These are phyloP conservation scores for Hygrophila difformis DNA, from an alignment of 257 asterid genomes.

Conservation along the genomic window DNA sequence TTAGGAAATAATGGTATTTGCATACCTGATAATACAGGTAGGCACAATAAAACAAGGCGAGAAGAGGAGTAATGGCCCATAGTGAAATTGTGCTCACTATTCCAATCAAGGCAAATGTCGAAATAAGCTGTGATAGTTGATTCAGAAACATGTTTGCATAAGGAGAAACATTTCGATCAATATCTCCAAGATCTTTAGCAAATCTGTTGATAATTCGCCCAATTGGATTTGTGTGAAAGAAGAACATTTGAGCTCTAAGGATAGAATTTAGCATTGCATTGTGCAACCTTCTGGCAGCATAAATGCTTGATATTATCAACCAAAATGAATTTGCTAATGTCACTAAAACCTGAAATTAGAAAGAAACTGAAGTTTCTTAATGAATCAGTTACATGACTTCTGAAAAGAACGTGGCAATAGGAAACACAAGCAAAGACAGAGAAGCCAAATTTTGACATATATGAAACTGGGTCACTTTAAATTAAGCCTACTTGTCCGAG, in stretches of 20 bases:
- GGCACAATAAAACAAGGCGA: conserved; percentile 72
- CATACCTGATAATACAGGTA: conserved; percentile 93
- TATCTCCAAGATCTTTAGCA: conserved; percentile 89
- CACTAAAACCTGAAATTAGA: conserved; percentile 56
- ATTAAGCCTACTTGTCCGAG: conserved; percentile 59
- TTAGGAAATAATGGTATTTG: not conserved
- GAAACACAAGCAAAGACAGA: not conserved
- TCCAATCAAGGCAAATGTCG: conserved; percentile 91
- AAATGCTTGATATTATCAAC: conserved; percentile 84
- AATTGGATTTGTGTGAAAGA: conserved; percentile 94
- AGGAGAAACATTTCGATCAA: conserved; percentile 82
- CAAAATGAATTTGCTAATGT: conserved; percentile 81
- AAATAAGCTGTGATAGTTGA: conserved; percentile 75
- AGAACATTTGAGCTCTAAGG: conserved; percentile 95
- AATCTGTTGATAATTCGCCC: conserved; percentile 93
- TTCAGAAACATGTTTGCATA: conserved; percentile 67
- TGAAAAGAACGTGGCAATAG: not conserved
- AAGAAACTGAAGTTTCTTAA: conserved; percentile 5
- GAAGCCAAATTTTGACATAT: not conserved
- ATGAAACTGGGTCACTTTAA: not conserved
- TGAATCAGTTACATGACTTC: not conserved
- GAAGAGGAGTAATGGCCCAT: conserved; percentile 96
- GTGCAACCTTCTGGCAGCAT: conserved; percentile 79
- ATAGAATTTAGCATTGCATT: conserved; percentile 68
- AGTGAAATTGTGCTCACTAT: conserved; percentile 91